Percentiles rank a stretch among this genome's conserved stretches.
phyloP scores from a whole-genome alignment of 257 asterid genomes.

The Cruciata laevipes region DNA sequence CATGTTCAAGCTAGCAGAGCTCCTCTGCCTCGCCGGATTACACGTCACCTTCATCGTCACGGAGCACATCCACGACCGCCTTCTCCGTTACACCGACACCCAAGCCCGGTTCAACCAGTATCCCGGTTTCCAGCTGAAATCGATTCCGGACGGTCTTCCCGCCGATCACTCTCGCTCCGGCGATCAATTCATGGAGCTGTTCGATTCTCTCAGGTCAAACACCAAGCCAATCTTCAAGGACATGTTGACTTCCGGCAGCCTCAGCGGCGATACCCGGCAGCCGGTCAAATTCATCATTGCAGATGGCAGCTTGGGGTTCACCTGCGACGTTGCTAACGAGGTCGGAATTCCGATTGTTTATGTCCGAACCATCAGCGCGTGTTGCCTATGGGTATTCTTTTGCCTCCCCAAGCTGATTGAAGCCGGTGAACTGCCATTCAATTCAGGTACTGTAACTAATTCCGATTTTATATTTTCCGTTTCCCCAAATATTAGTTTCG shows the following conservation, averaged over 20 bases:
- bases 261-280: slow-evolving; percentile 19
- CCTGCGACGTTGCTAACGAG: slow-evolving; percentile 49
- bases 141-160: slow-evolving; percentile 47
- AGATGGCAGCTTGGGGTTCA: slow-evolving; percentile 37
- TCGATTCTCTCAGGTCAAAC: slow-evolving; percentile 9
- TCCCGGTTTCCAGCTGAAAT: slow-evolving; percentile 21
- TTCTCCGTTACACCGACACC: slow-evolving; percentile 30
- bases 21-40: slow-evolving; percentile 39
- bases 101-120: slow-evolving; percentile 27
- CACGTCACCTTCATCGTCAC: slow-evolving; percentile 54
- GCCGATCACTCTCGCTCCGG: slow-evolving; percentile 42
- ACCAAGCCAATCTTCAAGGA: slow-evolving; percentile 26
- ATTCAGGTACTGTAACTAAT: slow-evolving; percentile 3
- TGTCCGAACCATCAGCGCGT: not conserved
- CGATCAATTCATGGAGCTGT: slow-evolving; percentile 14
- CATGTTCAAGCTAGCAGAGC: slow-evolving; percentile 61
- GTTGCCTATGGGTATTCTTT: not conserved
- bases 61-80: slow-evolving; percentile 42
- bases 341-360: not conserved
- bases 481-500: too few relatives aligned
- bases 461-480: not conserved
- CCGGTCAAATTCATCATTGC: slow-evolving; percentile 34
- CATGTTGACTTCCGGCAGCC: slow-evolving; percentile 31
- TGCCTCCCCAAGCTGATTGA: not conserved
- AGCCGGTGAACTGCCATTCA: slow-evolving; percentile 36